These are phyloP conservation scores for Verticillium zaregamsianum DNA, from an alignment of 2,329 filamentous ascomycete species.

Conservation along the genomic window DNA sequence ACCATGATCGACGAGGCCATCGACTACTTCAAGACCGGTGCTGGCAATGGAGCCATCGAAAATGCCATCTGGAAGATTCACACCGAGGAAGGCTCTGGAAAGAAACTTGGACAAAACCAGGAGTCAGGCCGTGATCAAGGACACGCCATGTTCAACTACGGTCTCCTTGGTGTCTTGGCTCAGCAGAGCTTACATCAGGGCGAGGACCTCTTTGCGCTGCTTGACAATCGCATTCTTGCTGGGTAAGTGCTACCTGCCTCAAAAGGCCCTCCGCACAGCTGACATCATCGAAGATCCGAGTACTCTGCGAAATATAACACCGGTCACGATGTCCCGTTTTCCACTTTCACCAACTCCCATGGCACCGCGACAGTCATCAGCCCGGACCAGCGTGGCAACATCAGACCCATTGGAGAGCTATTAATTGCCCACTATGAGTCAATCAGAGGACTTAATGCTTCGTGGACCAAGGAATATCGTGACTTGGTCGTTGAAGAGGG, in stretches of 20 bases:
- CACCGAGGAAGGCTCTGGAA: slow-evolving; percentile 20
- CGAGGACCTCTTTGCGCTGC: slow-evolving; percentile 30
- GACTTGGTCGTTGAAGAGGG: slow-evolving; percentile 27
- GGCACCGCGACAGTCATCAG: slow-evolving; percentile 29
- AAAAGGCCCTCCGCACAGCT: slow-evolving; percentile 3
- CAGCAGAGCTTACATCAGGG: slow-evolving; percentile 39
- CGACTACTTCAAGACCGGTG: slow-evolving; percentile 33
- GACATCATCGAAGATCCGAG: slow-evolving; percentile 21
- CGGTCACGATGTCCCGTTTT: slow-evolving; percentile 36
- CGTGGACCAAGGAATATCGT: slow-evolving; percentile 31
- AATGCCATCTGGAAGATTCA: slow-evolving; percentile 26
- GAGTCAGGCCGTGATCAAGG: slow-evolving; percentile 41
- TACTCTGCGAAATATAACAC: slow-evolving; percentile 37
- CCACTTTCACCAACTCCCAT: slow-evolving; percentile 31
- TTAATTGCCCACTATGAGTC: slow-evolving; percentile 33
- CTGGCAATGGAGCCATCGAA: slow-evolving; percentile 30
- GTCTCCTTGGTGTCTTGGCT: slow-evolving; percentile 32
- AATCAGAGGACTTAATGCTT: slow-evolving; percentile 30
- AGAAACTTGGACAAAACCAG: slow-evolving; percentile 31
- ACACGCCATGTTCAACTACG: slow-evolving; percentile 34
- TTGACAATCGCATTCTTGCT: slow-evolving; percentile 28
- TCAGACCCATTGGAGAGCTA: slow-evolving; percentile 33
- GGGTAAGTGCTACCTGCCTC: slow-evolving; percentile 19
- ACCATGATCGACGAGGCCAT: slow-evolving; percentile 34
- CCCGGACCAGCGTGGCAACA: slow-evolving; percentile 21